phyloP scores from a whole-genome alignment of 2,329 filamentous ascomycete genomes.

The Colletotrichum somersetense region DNA sequence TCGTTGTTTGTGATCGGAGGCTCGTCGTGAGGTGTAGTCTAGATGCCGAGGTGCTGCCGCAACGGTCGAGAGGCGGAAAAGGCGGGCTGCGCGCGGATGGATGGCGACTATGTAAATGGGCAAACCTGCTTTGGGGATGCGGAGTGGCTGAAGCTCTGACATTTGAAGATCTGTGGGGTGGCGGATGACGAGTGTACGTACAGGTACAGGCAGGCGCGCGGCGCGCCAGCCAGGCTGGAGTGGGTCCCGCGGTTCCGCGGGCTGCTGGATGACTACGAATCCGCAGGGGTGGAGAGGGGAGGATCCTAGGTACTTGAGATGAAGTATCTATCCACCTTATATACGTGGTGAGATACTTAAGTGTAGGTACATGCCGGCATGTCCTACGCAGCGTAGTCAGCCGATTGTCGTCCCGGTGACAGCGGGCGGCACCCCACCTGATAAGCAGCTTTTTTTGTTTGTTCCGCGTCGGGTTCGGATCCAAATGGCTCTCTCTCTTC shows the following conservation, averaged over 20 bases:
- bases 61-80: neutral
- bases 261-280: neutral
- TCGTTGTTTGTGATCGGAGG: slow-evolving; percentile 19
- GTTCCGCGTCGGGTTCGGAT: slow-evolving; percentile 13
- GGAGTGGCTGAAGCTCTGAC: slow-evolving; percentile 42
- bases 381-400: slow-evolving; percentile 31
- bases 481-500: neutral
- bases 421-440: neutral
- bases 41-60: neutral
- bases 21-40: neutral
- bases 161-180: slow-evolving; percentile 35
- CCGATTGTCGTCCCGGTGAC: slow-evolving; percentile 51
- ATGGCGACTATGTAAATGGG: slow-evolving; percentile 9
- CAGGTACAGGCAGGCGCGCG: neutral
- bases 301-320: too few relatives aligned
- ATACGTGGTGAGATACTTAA: too few relatives aligned
- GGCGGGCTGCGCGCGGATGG: neutral
- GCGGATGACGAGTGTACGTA: slow-evolving; percentile 31
- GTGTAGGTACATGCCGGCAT: too few relatives aligned
- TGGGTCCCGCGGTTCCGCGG: slow-evolving; percentile 2
- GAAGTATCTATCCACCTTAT: too few relatives aligned
- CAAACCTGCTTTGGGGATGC: slow-evolving; percentile 39
- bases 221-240: neutral
- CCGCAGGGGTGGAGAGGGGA: neutral
- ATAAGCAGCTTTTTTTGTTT: slow-evolving; percentile 32